Evolutionary conservation across 768 basidiomycete genomes (phyloP), one percentile per base, ranked within the genome.

Genomic region (Kwoniella bestiolae): DNA sequence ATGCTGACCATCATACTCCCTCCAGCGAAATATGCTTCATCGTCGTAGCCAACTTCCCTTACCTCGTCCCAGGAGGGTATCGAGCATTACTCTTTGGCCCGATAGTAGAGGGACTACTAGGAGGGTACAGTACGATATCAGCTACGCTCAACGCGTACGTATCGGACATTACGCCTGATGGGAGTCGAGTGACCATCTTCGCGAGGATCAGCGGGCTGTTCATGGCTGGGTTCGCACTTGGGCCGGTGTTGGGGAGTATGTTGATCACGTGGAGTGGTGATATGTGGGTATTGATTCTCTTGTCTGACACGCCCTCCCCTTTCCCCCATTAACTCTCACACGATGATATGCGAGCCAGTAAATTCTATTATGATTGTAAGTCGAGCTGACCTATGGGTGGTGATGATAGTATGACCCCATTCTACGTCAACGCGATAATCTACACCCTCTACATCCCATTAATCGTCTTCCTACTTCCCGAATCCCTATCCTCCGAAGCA

Each of bases 81-180:
- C 85, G 86, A 41, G 83, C 92, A 46, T 86, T 96, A 53, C 82
- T 94, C 25, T 78, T 91, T 56, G 90, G 91, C 1, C 91, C 92
- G 0, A 82, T 90, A 14, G 76, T 91, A 4, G 93, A 95, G 66
- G 93, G 92, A 1, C 80, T 90, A 18, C 85, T 90, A 5, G 92
- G 92, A 29, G 91, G 91, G 28, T 90, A 89, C 86, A 86, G 89
- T 6, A 88, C 81, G 44, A 85, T 83, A 78, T 86, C 76, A 75
- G 87, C 81, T 80, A 90, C 86, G 73, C 88, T 84, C 81, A 88
- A 82, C 76, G 91, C 83, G 70, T 78, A 81, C 60, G 63, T 82
- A 14, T 75, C 76, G 0, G 83, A 83, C 63, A 60, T 70, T 26
- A 83, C 83, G 2, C 72, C 77, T 0, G 74, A 77, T 53, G 53